Evolutionary conservation across 2,329 filamentous ascomycete species (phyloP), one percentile per base, ranked within the genome.

Genomic region (Macrophomina phaseolina): DNA sequence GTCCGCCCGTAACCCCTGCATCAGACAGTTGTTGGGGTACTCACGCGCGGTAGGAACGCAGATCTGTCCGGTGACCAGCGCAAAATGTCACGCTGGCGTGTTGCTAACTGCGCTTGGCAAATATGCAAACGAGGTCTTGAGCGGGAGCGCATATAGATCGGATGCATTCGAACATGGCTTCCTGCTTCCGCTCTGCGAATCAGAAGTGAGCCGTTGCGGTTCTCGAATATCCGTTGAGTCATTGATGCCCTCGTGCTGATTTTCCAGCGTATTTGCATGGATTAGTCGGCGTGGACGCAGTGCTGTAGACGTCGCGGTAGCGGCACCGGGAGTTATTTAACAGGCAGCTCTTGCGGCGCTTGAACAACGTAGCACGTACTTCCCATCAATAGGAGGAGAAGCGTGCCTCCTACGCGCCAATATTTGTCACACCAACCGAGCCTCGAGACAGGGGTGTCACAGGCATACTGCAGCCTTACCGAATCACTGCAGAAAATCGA

Each of bases 341-440:
- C 16, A 18, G n/a, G 55, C 11, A 60, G 12, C 18, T 12, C 5
- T 46, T 23, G 38, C 53, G 40, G 23, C 2, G 55, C 14, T n/a
- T 61, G 30, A 28, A 61, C 30, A 49, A 62, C 58, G 58, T 62
- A 38, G 58, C 42, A 62, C 58, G 40, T 34, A 32, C 1, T 28
- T 38, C 9, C 38, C 55, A 23, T 45, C 36, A 18, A 45, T 40
- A 28, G 34, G 28, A 48, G 56, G 23, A 23, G 23, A 23, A 45
- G 16, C 28, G 9, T 58, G 36, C 4, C 36, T 56, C 16, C 18
- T 42, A 18, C 38, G 14, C 36, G 45, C 32, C 8, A 49, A 62
- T 23, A 53, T 62, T 48, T 48, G 58, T 38, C 32, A 62, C 28
- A 46, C 56, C 30, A 49, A 23, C 9, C 16, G 46, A 38, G 45